Conservation (phyloP, 2,329 filamentous ascomycete species). For the Ceratocystis ficicola region DNA sequence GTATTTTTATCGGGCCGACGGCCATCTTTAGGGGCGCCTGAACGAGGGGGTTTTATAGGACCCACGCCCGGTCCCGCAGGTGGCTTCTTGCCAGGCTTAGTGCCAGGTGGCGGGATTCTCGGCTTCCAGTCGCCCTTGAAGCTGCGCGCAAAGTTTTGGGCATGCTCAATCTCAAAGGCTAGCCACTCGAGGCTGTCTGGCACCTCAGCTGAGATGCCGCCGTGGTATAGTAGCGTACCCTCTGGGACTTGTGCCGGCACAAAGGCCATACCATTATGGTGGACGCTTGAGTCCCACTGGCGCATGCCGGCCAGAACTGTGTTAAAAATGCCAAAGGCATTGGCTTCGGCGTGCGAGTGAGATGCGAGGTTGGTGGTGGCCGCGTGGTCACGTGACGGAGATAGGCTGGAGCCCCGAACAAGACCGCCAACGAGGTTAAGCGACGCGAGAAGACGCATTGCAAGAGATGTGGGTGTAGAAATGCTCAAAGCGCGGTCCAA, state of each 20-base stretch:
- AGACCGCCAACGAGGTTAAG: neutral
- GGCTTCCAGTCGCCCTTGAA: conserved; percentile 1
- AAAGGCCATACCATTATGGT: conserved; percentile 65
- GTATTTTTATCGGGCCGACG: conserved; percentile 21
- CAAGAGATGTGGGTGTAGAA: neutral
- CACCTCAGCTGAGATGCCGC: conserved; percentile 35
- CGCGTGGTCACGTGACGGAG: neutral
- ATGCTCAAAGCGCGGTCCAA: neutral
- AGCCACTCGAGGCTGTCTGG: conserved; percentile 54
- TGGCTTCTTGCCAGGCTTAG: neutral
- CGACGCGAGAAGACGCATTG: conserved; percentile 13
- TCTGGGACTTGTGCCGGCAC: conserved; percentile 53
- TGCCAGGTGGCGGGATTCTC: conserved; percentile 15
- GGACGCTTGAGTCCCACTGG: conserved; percentile 59
- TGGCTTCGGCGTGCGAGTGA: conserved; percentile 33
- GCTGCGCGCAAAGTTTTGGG: conserved; percentile 47
- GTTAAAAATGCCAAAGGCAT: conserved; percentile 59
- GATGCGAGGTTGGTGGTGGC: conserved; percentile 22
- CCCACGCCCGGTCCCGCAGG: neutral
- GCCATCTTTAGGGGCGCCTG: conserved; percentile 13
- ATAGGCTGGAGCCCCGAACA: neutral
- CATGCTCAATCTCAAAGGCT: conserved; percentile 66
- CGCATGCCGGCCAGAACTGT: conserved; percentile 58
- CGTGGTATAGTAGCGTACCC: conserved; percentile 58
- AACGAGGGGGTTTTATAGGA: neutral